Conservation (phyloP, 2,329 filamentous ascomycete species). For the Alternaria sp. region DNA sequence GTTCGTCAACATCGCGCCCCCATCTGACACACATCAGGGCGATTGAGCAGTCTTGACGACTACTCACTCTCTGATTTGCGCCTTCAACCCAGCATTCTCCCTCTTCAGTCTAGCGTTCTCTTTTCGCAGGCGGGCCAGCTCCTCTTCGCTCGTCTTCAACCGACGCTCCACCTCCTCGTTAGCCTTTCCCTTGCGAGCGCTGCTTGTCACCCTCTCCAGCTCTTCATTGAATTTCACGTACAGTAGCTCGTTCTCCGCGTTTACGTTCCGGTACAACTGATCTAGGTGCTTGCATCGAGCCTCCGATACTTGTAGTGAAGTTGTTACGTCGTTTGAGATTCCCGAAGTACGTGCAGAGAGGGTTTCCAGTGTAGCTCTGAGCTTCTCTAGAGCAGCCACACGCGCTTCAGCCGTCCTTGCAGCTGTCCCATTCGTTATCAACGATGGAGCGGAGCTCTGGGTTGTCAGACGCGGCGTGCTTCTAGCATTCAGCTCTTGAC, state of each 20-base stretch:
- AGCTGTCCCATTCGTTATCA: constrained; percentile 22
- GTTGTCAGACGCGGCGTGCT: constrained; percentile 40
- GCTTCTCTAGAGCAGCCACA: constrained; percentile 70
- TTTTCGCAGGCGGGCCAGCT: constrained; percentile 77
- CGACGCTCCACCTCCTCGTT: constrained; percentile 77
- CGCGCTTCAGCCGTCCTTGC: constrained; percentile 57
- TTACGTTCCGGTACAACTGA: constrained; percentile 85
- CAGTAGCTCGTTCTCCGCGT: constrained; percentile 88
- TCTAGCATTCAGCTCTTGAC: constrained; percentile 72
- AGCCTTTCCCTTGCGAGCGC: constrained; percentile 73
- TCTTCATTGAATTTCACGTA: constrained; percentile 95
- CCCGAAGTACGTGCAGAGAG: constrained; percentile 43
- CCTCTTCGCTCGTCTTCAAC: constrained; percentile 76
- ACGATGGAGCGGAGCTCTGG: constrained; percentile 36
- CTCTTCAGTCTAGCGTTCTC: constrained; percentile 85
- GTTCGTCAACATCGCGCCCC: constrained; percentile 5
- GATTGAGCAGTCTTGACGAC: constrained; percentile 6
- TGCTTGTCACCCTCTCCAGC: constrained; percentile 78
- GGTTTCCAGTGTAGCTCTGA: constrained; percentile 58
- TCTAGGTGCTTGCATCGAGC: constrained; percentile 82
- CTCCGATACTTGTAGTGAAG: constrained; percentile 74
- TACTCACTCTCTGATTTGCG: constrained; percentile 55
- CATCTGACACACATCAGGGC: not conserved
- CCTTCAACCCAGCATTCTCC: constrained; percentile 73
- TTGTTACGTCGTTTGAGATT: constrained; percentile 74